Conservation (phyloP, 305 asterid genomes). For the Fraxinus sp. region DNA sequence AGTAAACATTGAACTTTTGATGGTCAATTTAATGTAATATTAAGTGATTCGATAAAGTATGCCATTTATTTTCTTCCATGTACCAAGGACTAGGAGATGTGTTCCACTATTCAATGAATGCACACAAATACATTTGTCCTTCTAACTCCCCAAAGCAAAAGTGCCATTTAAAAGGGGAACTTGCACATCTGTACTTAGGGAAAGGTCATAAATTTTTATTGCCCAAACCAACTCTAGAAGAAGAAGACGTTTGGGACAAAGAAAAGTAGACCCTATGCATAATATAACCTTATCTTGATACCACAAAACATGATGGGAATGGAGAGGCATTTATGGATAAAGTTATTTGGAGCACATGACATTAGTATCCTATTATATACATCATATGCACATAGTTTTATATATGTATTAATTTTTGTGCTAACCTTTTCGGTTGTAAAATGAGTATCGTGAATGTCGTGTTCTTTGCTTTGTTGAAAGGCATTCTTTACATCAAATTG, state of each 20-base stretch:
- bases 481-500: neutral
- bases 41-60: too few relatives aligned
- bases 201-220: neutral
- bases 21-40: neutral
- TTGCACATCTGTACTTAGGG: constrained; percentile 24
- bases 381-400: neutral
- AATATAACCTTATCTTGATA: constrained; percentile 2
- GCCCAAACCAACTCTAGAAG: neutral
- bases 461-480: neutral
- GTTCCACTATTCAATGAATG: neutral
- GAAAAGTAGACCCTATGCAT: constrained; percentile 9
- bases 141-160: constrained; percentile 19
- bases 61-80: neutral
- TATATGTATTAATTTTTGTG: neutral
- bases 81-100: neutral
- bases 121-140: neutral
- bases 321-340: constrained; percentile 10
- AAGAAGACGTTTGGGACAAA: neutral
- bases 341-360: constrained; percentile 17
- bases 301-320: constrained; percentile 16
- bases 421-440: neutral
- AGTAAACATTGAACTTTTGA: neutral
- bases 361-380: neutral
- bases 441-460: neutral
- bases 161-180: constrained; percentile 23